These are phyloP conservation scores for Pyrenophora tritici-repentis DNA, from an alignment of 2,329 filamentous ascomycete genomes.

Conservation along the genomic window DNA sequence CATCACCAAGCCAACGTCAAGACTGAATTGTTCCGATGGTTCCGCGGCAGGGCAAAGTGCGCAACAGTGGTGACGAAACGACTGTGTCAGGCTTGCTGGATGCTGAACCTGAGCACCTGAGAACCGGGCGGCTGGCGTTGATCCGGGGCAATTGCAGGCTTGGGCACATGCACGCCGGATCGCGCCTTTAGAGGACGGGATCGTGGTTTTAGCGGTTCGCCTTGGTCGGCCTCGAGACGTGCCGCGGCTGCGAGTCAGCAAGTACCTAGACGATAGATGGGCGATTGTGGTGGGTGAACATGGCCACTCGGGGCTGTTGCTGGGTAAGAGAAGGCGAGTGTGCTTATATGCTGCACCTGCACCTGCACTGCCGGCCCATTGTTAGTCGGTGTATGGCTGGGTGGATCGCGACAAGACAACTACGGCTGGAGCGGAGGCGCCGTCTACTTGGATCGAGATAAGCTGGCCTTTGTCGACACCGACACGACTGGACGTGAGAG, in stretches of 20 bases:
- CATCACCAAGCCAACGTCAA: constrained; percentile 13
- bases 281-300: constrained; percentile 4
- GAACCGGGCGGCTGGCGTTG: constrained; percentile 7
- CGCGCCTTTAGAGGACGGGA: constrained; percentile 3
- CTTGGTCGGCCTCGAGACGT: neutral
- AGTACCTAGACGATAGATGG: constrained; percentile 1
- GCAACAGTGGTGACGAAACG: constrained; percentile 16
- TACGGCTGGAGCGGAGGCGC: constrained; percentile 20
- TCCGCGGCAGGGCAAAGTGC: constrained; percentile 8
- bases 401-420: neutral
- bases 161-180: neutral
- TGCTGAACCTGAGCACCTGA: neutral
- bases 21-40: constrained; percentile 7
- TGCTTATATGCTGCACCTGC: too few relatives aligned
- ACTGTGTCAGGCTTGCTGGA: constrained; percentile 7
- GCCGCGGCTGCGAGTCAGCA: neutral
- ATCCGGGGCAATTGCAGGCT: constrained; percentile 17
- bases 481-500: constrained; percentile 5
- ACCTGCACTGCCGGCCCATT: constrained; percentile 7
- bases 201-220: constrained; percentile 1
- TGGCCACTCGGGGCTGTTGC: constrained; percentile 3
- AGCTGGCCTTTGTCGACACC: constrained; percentile 1
- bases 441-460: constrained; percentile 17
- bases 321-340: constrained; percentile 2
- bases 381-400: neutral